Conservation (phyloP, 1,284 basidiomycete genomes). For the Trichosporon ovoides region DNA sequence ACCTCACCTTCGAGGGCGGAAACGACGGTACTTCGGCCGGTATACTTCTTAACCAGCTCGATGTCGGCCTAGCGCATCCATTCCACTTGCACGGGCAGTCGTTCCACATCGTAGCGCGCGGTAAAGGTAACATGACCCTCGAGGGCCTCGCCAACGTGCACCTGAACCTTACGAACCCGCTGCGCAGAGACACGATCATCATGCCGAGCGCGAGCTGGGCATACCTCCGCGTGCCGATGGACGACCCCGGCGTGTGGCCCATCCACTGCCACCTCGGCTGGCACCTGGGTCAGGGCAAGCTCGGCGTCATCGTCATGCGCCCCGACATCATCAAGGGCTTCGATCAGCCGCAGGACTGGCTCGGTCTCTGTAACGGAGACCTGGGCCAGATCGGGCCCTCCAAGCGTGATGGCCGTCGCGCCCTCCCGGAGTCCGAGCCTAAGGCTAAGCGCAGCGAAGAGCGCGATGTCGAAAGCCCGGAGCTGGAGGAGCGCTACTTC, state of each 20-base stretch:
- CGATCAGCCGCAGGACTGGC: constrained; percentile 18
- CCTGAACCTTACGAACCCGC: constrained; percentile 39
- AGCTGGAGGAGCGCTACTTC: too few relatives aligned
- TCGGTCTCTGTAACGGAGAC: constrained; percentile 16
- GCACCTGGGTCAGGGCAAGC: constrained; percentile 24
- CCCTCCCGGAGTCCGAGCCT: too few relatives aligned
- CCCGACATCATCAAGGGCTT: constrained; percentile 17
- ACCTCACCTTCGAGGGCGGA: constrained; percentile 24
- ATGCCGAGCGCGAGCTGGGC: constrained; percentile 30
- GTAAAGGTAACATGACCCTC: constrained; percentile 28
- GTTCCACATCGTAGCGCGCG: constrained; percentile 39
- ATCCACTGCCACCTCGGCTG: constrained; percentile 33
- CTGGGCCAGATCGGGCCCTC: constrained; percentile 15
- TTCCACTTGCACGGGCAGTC: constrained; percentile 37
- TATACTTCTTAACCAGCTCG: constrained; percentile 45
- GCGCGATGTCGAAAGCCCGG: too few relatives aligned
- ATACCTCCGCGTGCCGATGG: constrained; percentile 28
- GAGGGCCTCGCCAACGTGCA: constrained; percentile 8
- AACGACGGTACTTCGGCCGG: constrained; percentile 21
- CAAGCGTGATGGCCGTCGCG: too few relatives aligned
- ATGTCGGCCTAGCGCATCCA: constrained; percentile 39
- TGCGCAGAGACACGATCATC: constrained; percentile 45
- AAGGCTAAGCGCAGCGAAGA: neutral
- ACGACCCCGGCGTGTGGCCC: constrained; percentile 27
- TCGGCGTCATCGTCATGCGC: constrained; percentile 21